Evolutionary conservation across 2,329 filamentous ascomycete genomes (phyloP), one percentile per base, ranked within the genome.

Genomic region (Venturia oleaginea): DNA sequence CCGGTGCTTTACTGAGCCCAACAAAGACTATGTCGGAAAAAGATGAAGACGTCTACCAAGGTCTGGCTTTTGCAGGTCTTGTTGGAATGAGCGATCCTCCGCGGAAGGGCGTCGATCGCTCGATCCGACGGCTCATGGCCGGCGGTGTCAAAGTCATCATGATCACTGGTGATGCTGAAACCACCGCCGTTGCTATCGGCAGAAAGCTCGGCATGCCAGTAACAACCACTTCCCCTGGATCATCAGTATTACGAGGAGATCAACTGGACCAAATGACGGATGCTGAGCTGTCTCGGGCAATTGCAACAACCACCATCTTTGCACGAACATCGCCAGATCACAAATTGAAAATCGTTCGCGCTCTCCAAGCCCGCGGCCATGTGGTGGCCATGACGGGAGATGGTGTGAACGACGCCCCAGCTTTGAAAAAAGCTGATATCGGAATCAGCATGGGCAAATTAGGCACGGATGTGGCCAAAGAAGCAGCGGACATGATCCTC

Each of bases 311-410:
- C 0, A 94, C 91, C 0, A 94, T 99, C 65, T 99, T 99, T 73
- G 95, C 94, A 22, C 88, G 95, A 63, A 97, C 94, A 2, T 96
- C 91, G 68, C 94, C 94, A 0, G 94, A 99, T 67, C 94, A 99
- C 79, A 99, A 99, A 78, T 85, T 99, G 80, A 97, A 96, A 76
- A 99, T 99, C 71, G 89, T 99, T 67, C 83, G 85, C 64, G 94
- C 94, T 0, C 84, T 99, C 32, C 94, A 99, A 76, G 86, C 90
- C 65, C 89, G 93, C 43, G 93, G 93, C 37, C 92, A 97, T 75
- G 95, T 99, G 63, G 94, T 99, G 57, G 95, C 94, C 65, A 99
- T 99, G 94, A 99, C 94, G 15, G 94, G 94, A 7, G 94, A 99
- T 71, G 94, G 94, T 60, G 95, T 99, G 66, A 99, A 99, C 70